phyloP scores from a whole-genome alignment of 2,329 filamentous ascomycete genomes.

The Diaporthe sp. region DNA sequence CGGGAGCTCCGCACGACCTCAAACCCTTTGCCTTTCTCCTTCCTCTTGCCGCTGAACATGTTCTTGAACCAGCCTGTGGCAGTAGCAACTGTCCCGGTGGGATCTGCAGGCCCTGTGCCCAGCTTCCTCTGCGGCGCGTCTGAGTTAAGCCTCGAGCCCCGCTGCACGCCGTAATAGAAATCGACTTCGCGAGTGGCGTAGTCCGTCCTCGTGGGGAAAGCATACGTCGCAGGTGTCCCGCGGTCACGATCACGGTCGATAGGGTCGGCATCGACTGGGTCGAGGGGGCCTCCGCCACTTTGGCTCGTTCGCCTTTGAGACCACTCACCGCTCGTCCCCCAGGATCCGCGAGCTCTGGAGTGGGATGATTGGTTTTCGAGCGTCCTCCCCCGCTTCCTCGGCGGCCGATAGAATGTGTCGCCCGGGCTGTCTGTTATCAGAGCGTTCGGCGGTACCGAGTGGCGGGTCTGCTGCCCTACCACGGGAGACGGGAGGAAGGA shows the following conservation, averaged over 20 bases:
- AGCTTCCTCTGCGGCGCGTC: conserved; percentile 84
- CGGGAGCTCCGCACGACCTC: conserved; percentile 93
- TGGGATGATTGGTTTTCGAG: conserved; percentile 59
- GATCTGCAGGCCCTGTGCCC: conserved; percentile 94
- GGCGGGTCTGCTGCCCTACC: conserved; percentile 51
- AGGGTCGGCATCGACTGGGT: conserved; percentile 52
- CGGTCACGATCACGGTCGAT: conserved; percentile 47
- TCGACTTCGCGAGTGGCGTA: conserved; percentile 96
- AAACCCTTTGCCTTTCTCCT: conserved; percentile 96
- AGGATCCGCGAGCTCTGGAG: conserved; percentile 48
- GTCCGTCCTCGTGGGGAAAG: conserved; percentile 74
- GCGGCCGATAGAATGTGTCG: conserved; percentile 91
- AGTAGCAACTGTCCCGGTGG: conserved; percentile 88
- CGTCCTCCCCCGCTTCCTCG: conserved; percentile 63
- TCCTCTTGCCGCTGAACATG: conserved; percentile 84
- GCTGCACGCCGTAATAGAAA: conserved; percentile 88
- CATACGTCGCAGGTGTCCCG: conserved; percentile 55
- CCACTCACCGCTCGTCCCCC: conserved; percentile 49
- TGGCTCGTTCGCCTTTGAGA: conserved; percentile 52
- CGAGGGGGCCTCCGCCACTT: conserved; percentile 44
- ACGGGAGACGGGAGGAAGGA: conserved; percentile 74
- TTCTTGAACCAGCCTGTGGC: conserved; percentile 90
- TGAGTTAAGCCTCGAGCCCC: conserved; percentile 87
- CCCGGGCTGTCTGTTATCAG: conserved; percentile 62
- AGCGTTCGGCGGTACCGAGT: conserved; percentile 56